Evolutionary conservation across 2,329 filamentous ascomycete genomes (phyloP).

Genomic region (Purpureocillium takamizusanense): DNA sequence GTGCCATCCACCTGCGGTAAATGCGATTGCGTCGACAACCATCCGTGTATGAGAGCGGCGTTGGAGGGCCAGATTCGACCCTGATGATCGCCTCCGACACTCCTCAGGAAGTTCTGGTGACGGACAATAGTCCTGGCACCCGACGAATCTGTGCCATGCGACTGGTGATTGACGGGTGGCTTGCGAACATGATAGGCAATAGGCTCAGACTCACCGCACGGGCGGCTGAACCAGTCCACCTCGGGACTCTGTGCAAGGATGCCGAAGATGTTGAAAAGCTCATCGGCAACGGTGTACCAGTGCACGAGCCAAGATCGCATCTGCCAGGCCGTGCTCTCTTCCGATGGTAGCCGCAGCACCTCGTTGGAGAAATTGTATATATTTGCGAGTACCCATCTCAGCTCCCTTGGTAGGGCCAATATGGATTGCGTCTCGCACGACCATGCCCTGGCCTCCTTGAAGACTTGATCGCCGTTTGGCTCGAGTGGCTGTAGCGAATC

Average conservation of each 20-base stretch:
- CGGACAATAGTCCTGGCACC: too few relatives aligned
- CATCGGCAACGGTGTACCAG: slow-evolving; percentile 16
- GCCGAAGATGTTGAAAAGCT: slow-evolving; percentile 11
- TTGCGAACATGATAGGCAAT: background rate
- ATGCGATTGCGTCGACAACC: background rate
- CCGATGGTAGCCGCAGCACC: slow-evolving; percentile 11
- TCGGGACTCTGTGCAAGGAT: slow-evolving; percentile 10
- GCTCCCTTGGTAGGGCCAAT: slow-evolving; percentile 13
- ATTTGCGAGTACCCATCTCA: slow-evolving; percentile 21
- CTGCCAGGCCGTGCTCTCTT: slow-evolving; percentile 10
- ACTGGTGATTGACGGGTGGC: background rate
- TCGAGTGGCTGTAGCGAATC: slow-evolving; percentile 12
- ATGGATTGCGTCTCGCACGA: slow-evolving; percentile 18
- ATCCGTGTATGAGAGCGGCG: background rate
- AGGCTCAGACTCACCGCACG: background rate
- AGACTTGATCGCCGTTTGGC: slow-evolving; percentile 12
- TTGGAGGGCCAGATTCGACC: too few relatives aligned
- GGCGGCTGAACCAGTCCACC: slow-evolving; percentile 15
- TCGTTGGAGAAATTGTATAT: slow-evolving; percentile 21
- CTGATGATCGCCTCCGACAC: too few relatives aligned
- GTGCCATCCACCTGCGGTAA: background rate
- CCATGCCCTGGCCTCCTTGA: slow-evolving; percentile 20
- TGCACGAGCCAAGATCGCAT: slow-evolving; percentile 19
- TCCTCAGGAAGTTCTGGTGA: too few relatives aligned
- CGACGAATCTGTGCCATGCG: background rate